These are phyloP conservation scores for Neolentinus lepideus DNA, from an alignment of 1,284 basidiomycete species.

Conservation along the genomic window DNA sequence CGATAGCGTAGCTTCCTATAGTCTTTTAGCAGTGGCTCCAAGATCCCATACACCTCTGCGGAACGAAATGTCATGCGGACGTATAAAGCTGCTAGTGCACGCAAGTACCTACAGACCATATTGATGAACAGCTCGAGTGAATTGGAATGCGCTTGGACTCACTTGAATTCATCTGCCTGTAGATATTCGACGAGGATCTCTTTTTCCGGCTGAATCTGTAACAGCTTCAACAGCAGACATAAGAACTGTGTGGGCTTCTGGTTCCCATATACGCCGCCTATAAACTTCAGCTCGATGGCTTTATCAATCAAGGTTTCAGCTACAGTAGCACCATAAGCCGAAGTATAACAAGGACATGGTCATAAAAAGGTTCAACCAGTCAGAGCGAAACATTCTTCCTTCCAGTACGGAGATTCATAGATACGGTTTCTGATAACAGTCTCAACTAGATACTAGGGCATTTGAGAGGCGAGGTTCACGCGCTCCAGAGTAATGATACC, in stretches of 20 bases:
- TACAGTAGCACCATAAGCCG: slow-evolving; percentile 20
- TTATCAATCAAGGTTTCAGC: slow-evolving; percentile 93
- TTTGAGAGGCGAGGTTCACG: slow-evolving; percentile 15
- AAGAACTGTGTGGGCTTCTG: slow-evolving; percentile 90
- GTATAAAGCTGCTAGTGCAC: slow-evolving; percentile 92
- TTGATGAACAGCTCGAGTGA: slow-evolving; percentile 5
- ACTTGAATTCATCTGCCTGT: slow-evolving; percentile 97
- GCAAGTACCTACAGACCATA: slow-evolving; percentile 66
- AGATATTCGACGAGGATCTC: slow-evolving; percentile 95
- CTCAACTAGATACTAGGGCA: slow-evolving; percentile 83
- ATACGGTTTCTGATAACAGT: slow-evolving; percentile 95
- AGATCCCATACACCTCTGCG: slow-evolving; percentile 85
- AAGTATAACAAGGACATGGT: slow-evolving; percentile 7
- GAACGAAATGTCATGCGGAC: slow-evolving; percentile 90
- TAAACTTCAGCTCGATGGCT: slow-evolving; percentile 73
- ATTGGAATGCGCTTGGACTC: slow-evolving; percentile 23
- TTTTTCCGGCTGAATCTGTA: slow-evolving; percentile 97
- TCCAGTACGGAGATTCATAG: slow-evolving; percentile 96
- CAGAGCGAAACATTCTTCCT: slow-evolving; percentile 91
- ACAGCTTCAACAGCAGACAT: slow-evolving; percentile 86
- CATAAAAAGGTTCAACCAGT: slow-evolving; percentile 49
- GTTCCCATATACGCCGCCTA: slow-evolving; percentile 93
- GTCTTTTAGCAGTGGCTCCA: slow-evolving; percentile 94
- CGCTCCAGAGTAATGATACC: slow-evolving; percentile 1
- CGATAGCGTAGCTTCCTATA: slow-evolving; percentile 85